These are phyloP conservation scores for Sequoia sempervirens DNA, from an alignment of 75 land plant genomes.

Conservation along the genomic window DNA sequence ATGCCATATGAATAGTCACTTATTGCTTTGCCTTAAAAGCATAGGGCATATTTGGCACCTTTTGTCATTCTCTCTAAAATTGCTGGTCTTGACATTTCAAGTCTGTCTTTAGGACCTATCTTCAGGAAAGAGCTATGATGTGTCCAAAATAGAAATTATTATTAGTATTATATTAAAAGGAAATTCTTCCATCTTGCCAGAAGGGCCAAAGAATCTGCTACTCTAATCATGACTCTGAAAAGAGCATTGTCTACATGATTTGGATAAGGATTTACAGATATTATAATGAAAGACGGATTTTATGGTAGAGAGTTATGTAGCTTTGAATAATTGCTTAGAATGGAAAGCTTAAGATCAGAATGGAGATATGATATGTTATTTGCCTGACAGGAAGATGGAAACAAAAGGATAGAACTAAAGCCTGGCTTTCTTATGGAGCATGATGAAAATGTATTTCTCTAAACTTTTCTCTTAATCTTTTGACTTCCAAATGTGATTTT, in stretches of 20 bases:
- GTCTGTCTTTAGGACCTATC: background rate
- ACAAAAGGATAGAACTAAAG: constrained; percentile 57
- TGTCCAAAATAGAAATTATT: background rate
- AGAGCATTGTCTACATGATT: background rate
- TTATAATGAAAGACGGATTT: background rate
- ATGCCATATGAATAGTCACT: background rate
- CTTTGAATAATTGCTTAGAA: background rate
- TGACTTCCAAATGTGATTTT: background rate
- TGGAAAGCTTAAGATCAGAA: background rate
- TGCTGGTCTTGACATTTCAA: background rate
- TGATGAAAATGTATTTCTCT: constrained; percentile 44
- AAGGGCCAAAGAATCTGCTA: background rate
- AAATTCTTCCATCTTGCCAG: background rate
- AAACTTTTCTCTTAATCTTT: constrained; percentile 4
- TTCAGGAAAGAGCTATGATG: background rate
- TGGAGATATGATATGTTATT: background rate
- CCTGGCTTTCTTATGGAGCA: constrained; percentile 74
- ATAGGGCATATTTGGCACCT: background rate
- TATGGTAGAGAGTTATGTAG: background rate
- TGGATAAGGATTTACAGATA: background rate
- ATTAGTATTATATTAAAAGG: background rate
- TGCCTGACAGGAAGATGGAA: constrained; percentile 59
- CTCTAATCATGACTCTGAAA: background rate
- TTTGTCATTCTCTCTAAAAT: background rate
- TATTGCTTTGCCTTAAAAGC: background rate